Percentiles rank a stretch among this genome's conserved stretches.
Conservation (phyloP, 345 rosid species). For the Populus davidiana region DNA sequence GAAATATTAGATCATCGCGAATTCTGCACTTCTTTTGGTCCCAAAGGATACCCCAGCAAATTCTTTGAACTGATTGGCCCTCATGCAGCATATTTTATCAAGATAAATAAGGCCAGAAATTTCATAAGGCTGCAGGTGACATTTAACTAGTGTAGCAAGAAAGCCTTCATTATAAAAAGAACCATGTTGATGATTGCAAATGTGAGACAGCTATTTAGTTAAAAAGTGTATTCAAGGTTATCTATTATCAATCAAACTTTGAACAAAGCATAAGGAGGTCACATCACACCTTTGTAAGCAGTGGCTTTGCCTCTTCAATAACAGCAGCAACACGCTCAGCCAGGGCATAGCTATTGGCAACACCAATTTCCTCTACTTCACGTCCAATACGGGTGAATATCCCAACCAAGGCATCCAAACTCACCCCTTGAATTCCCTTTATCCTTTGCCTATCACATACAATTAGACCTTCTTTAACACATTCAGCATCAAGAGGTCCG, state of each 20-base stretch:
- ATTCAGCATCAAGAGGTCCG: slow-evolving; percentile 75
- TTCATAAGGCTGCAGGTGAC: background rate
- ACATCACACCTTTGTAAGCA: slow-evolving; percentile 74
- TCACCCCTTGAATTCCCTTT: slow-evolving; percentile 82
- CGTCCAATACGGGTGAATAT: slow-evolving; percentile 89
- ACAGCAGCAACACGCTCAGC: slow-evolving; percentile 77
- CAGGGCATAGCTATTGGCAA: slow-evolving; percentile 55
- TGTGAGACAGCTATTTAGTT: background rate
- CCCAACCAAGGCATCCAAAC: slow-evolving; percentile 87
- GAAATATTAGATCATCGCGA: no score
- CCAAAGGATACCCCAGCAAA: background rate
- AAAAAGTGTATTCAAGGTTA: background rate
- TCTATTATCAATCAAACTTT: background rate
- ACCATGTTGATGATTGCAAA: background rate
- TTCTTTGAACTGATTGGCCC: background rate
- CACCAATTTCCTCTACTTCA: slow-evolving; percentile 77
- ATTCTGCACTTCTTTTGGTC: background rate
- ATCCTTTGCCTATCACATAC: slow-evolving; percentile 89
- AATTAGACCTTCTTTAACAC: slow-evolving; percentile 80
- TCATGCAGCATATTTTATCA: background rate
- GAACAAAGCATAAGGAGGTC: slow-evolving; percentile 16
- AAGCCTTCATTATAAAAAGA: background rate
- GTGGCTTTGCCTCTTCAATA: slow-evolving; percentile 85
- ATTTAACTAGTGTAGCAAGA: background rate
- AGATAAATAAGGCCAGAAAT: background rate